Evolutionary conservation across 257 asterid genomes (phyloP), one percentile per base, ranked within the genome.

Genomic region (Salvia miltiorrhiza): DNA sequence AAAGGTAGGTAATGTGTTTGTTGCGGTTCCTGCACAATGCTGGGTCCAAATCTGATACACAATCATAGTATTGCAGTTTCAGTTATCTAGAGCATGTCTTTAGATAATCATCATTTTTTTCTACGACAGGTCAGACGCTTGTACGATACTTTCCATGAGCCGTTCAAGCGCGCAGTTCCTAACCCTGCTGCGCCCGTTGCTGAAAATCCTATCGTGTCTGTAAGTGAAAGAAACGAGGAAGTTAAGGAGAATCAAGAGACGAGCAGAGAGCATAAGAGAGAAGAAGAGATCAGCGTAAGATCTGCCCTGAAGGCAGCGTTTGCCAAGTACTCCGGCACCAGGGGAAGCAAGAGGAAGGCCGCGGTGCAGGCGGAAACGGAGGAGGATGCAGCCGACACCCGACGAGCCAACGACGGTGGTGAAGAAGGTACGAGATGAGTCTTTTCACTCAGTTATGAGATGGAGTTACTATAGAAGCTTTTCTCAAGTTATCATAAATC

Each of bases 121-220:
- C 7, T 13, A 14, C 10, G 48, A 12, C 88, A 90, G 99, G 99
- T 94, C 33, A 94, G 86, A 79, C 87, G 96, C 50, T 74, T 94
- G 82, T 69, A 87, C 37, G 97, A 91, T 30, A 75, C 97, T 63
- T 94, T 94, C 79, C 96, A 91, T 12, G 97, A 94, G 85, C 97
- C 97, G 39, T 94, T 94, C 85, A 92, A 87, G 84, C 95, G 97
- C 19, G 84, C 83, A 49, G 83, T 76, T 68, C 81, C 92, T 21
- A 79, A 28, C 78, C 79, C 57, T 19, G 69, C 79, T 30, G 74
- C 79, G 1, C 57, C 69, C 17, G 35, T 16, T 62, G 59, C 77
- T 14, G 89, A 83, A 67, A 76, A 75, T 41, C 79, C 80, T n/a
- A 54, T 61, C 24, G 33, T 58, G 14, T 44, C 88, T 62, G 86